These are phyloP conservation scores for Prasinococcaceae sp. DNA, from an alignment of 139 green algal species.

Conservation along the genomic window DNA sequence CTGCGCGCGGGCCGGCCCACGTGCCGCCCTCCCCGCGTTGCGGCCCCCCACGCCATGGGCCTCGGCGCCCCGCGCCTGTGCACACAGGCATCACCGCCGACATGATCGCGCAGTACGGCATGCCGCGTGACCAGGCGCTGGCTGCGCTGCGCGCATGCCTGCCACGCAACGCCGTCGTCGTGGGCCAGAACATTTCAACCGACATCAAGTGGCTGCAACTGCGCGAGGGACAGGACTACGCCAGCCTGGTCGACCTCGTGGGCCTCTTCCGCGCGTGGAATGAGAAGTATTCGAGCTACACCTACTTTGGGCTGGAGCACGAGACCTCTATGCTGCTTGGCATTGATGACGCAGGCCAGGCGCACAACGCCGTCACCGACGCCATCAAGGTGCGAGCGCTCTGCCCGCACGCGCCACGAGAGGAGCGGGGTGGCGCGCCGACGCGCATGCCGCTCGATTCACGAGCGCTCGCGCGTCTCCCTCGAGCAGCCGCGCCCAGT, in stretches of 20 bases:
- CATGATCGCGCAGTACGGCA: conserved; percentile 43
- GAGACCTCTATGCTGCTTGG: conserved; percentile 54
- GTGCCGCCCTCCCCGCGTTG: no score
- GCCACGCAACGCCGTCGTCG: conserved; percentile 43
- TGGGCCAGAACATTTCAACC: conserved; percentile 69
- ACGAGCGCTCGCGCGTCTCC: no score
- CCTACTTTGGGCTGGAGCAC: conserved; percentile 56
- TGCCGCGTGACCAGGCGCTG: conserved; percentile 48
- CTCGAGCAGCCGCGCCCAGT: no score
- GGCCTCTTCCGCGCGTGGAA: conserved; percentile 77
- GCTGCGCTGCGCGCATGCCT: conserved; percentile 33
- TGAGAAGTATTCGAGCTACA: conserved; percentile 18
- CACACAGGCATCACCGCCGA: conserved; percentile 37
- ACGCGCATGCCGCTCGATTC: no score
- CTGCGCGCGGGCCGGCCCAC: no score
- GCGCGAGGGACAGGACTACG: conserved; percentile 60
- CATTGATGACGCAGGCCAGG: conserved; percentile 25
- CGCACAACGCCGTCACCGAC: conserved; percentile 55
- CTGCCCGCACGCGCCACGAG: no score
- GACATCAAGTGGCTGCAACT: conserved; percentile 77
- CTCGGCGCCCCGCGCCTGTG: no score
- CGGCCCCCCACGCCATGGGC: no score
- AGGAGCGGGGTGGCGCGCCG: no score
- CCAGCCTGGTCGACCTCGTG: conserved; percentile 50
- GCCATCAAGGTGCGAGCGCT: no score